Conservation (phyloP, 805 yeast species). For the Ogataea haglerorum region DNA sequence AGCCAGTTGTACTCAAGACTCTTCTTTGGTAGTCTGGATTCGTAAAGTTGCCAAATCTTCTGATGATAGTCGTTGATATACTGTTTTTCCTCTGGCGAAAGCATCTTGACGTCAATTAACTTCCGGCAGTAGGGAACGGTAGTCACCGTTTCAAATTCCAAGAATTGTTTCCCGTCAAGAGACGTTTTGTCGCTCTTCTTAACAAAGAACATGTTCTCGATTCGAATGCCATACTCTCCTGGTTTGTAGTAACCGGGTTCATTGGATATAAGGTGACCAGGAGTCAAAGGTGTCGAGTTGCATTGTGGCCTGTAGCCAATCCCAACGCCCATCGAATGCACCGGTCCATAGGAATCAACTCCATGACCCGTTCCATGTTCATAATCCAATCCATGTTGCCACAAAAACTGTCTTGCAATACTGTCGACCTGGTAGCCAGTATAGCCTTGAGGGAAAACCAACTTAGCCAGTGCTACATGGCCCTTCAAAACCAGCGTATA, state of each 20-base stretch:
- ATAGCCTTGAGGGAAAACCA: conserved; percentile 53
- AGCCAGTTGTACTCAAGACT: conserved; percentile 47
- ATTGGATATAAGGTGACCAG: conserved; percentile 55
- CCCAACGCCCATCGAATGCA: conserved; percentile 65
- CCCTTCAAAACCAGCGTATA: conserved; percentile 61
- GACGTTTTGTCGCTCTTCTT: conserved; percentile 36
- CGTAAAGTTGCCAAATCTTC: conserved; percentile 43
- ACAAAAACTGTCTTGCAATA: conserved; percentile 55
- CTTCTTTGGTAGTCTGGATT: conserved; percentile 35
- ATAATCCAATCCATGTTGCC: conserved; percentile 57
- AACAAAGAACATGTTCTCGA: conserved; percentile 48
- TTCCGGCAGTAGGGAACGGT: conserved; percentile 54
- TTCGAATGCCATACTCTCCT: conserved; percentile 57
- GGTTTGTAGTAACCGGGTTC: conserved; percentile 65
- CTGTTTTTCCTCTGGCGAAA: conserved; percentile 42
- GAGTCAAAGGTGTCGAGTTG: conserved; percentile 40
- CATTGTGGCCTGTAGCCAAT: conserved; percentile 53
- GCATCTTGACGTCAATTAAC: conserved; percentile 43
- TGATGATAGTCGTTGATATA: conserved; percentile 52
- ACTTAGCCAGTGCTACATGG: conserved; percentile 44
- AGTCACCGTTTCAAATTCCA: conserved; percentile 55
- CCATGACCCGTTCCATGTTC: conserved; percentile 68
- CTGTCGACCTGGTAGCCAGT: conserved; percentile 54
- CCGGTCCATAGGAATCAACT: conserved; percentile 56
- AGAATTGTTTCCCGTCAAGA: conserved; percentile 41